Percentiles rank a stretch among this genome's conserved stretches.
These are phyloP conservation scores for Parmales sp. DNA, from an alignment of 108 stramenopile genomes.

Conservation along the genomic window DNA sequence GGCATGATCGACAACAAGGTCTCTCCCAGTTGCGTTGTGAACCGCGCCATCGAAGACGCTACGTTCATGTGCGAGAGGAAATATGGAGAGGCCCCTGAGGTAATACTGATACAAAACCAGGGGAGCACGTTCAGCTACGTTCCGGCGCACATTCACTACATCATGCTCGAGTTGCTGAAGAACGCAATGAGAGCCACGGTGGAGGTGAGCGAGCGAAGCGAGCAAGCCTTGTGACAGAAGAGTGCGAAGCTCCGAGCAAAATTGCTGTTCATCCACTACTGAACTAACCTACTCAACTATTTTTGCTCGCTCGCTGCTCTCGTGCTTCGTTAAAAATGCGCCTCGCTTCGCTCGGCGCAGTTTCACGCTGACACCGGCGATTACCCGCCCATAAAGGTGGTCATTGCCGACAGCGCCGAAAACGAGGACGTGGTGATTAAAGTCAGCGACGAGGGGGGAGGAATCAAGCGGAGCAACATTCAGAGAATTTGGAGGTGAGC, in stretches of 20 bases:
- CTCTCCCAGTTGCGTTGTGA: slow-evolving; percentile 86
- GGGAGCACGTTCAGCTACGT: slow-evolving; percentile 92
- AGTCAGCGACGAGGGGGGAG: slow-evolving; percentile 96
- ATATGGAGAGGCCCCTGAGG: slow-evolving; percentile 98
- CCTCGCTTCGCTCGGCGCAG: no score
- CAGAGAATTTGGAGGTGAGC: slow-evolving; percentile 88
- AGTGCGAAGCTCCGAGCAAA: no score
- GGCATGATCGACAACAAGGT: slow-evolving; percentile 62
- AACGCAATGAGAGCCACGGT: slow-evolving; percentile 97
- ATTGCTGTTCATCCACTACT: no score
- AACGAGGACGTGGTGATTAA: slow-evolving; percentile 99
- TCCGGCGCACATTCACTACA: slow-evolving; percentile 83
- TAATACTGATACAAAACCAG: slow-evolving; percentile 81
- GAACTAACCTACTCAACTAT: no score
- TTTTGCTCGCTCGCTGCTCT: no score
- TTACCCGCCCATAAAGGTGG: slow-evolving; percentile 86
- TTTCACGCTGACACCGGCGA: slow-evolving; percentile 79
- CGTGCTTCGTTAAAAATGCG: no score
- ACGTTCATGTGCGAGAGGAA: slow-evolving; percentile 91
- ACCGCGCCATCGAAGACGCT: slow-evolving; percentile 90
- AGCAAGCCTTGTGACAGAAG: no score
- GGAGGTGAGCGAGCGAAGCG: no score
- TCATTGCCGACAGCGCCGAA: slow-evolving; percentile 91
- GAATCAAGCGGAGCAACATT: slow-evolving; percentile 87
- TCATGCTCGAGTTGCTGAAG: slow-evolving; percentile 93